A percentile compares a stretch with the other conserved stretches of the same genome.
Evolutionary conservation across 73 alveolate genomes (phyloP).

Genomic region (Paramecium sexaurelia): DNA sequence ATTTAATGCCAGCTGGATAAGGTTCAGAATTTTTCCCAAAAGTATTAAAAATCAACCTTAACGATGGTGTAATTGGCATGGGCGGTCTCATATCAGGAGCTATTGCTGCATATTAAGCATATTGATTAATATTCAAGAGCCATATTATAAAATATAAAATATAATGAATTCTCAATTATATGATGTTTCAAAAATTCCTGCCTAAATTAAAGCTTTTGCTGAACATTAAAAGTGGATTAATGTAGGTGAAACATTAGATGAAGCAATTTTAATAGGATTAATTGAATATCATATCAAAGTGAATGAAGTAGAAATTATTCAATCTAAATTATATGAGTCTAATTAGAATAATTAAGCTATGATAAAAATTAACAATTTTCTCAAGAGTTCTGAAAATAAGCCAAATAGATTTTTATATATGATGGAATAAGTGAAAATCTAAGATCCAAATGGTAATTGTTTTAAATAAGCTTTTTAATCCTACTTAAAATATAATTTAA

Average conservation of each 20-base stretch:
- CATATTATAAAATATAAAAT: neutral
- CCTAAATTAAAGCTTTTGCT: neutral
- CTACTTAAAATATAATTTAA: neutral
- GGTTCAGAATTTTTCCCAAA: conserved; percentile 73
- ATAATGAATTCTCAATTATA: neutral
- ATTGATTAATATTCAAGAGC: neutral
- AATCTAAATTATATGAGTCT: neutral
- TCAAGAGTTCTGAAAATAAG: neutral
- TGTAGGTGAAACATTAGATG: neutral
- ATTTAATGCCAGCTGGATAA: conserved; percentile 76
- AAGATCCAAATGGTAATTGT: neutral
- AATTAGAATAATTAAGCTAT: neutral
- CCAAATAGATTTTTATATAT: neutral
- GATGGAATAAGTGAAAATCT: neutral
- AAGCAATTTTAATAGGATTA: neutral
- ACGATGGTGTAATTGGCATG: conserved; percentile 79
- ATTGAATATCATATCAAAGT: neutral
- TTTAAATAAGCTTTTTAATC: neutral
- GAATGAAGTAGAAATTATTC: neutral
- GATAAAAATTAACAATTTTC: neutral
- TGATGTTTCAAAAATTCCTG: neutral
- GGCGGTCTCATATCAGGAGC: conserved; percentile 80
- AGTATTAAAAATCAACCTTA: conserved; percentile 74
- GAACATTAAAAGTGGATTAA: neutral
- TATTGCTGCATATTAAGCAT: conserved; percentile 70